Base-by-base conservation (phyloP, 2,329 filamentous ascomycete species). In the Aspergillus nomiae region DNA sequence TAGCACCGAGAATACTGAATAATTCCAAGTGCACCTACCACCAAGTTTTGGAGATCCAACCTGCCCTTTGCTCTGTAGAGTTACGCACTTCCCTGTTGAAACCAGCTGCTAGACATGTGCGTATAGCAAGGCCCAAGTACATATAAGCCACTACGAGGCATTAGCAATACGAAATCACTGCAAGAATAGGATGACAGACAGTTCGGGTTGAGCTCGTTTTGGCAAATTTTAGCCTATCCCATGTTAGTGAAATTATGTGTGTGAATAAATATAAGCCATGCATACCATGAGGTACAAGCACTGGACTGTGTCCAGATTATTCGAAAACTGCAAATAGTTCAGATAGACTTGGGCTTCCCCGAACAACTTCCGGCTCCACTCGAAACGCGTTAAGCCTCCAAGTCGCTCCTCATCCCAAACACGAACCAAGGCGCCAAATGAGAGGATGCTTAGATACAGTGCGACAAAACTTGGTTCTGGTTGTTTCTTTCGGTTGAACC, bases 191-290 rank as follows among this genome's bases (percentile, higher is more conserved):
- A 1, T 11, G 9, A 71, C 78, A 65, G 56, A 82, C 80, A 72
- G 62, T 83, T 80, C 7, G 80, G 80, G 57, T 83, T 82, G 5
- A 84, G 72, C 63, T 84, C 81, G 56, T 83, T 82, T 61, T 84
- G 82, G 63, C 81, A 83, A 4, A 84, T 76, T 67, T 83, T 83
- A 8, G 81, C 78, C 79, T 81, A 41, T 24, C 9, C 16, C 36
- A 4, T 45, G 32, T 67, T 26, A 63, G 55, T 41, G 56, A n/a
- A 10, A 32, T 14, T 9, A 51, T 26, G 16, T 12, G 1, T 24
- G 10, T 10, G 11, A 26, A 24, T 32, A 9, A 26, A n/a, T 4
- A 6, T 14, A n/a, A 19, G 2, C 7, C 1, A 48, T 24, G 69
- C 67, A 38, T 61, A 80, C 80, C 76, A 84, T 76, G 8, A 84